phyloP scores from a whole-genome alignment of 192 early-diverging fungal species.

The Coemansia sp. region DNA sequence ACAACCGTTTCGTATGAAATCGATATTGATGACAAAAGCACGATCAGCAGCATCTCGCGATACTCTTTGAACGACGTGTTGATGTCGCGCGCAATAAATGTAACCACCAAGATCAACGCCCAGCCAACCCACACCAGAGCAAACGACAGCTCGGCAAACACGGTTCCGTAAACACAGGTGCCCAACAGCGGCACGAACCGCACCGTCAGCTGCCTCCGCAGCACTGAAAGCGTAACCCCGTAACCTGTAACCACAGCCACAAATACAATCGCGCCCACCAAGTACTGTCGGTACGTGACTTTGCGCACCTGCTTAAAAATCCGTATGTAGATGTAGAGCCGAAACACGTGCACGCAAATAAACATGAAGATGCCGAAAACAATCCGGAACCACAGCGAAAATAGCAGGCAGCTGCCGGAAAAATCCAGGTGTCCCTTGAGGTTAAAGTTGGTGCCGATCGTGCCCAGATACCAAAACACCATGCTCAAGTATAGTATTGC shows the following conservation, averaged over 20 bases:
- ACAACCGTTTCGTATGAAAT: constrained; percentile 26
- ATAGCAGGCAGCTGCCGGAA: constrained; percentile 17
- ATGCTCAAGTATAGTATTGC: constrained; percentile 24
- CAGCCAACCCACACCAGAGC: constrained; percentile 38
- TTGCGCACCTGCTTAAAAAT: constrained; percentile 19
- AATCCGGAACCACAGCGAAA: constrained; percentile 36
- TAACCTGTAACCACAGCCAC: constrained; percentile 3
- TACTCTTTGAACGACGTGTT: constrained; percentile 50
- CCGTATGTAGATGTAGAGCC: constrained; percentile 36
- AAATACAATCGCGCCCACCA: background rate
- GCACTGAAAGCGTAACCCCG: constrained; percentile 21
- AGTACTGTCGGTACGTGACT: constrained; percentile 13
- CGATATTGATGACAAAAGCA: constrained; percentile 8
- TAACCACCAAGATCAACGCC: background rate
- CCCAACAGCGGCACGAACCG: background rate
- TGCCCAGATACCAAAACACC: constrained; percentile 39
- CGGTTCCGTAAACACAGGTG: constrained; percentile 19
- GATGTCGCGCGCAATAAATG: constrained; percentile 35
- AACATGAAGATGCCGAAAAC: constrained; percentile 31
- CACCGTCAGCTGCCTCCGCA: constrained; percentile 16
- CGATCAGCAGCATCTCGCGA: constrained; percentile 37
- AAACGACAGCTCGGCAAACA: constrained; percentile 34
- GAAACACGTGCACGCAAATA: constrained; percentile 25
- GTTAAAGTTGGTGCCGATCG: constrained; percentile 37
- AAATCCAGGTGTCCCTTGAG: constrained; percentile 4